Evolutionary conservation across 257 asterid species (phyloP), one percentile per base, ranked within the genome.

Genomic region (Solanum dulcamara): DNA sequence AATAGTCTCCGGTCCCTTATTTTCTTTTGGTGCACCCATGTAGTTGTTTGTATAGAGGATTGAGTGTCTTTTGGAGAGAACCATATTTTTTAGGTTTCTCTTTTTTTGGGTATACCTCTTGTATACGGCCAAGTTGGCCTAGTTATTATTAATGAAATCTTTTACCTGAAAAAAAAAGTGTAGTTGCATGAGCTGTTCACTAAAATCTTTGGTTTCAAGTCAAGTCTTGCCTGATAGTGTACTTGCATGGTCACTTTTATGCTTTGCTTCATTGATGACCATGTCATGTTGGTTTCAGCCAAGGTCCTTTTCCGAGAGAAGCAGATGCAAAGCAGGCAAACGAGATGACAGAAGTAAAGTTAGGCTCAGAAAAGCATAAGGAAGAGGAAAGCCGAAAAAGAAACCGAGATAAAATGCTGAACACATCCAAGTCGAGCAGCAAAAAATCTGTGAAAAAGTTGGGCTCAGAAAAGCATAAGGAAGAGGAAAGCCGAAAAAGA

Each of bases 361-460:
- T 80, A 59, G 84, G 62, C 37, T 59, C 82, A 57, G 87, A 44
- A 6, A 42, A 24, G 35, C 30, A 42, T 11, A n/a, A 84, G 82
- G 87, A 38, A 67, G 85, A 40, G 32, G 50, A 75, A 51, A 88
- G 83, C 68, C 40, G 32, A 38, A 84, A 81, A 81, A 84, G 71
- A 55, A 81, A 81, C 46, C 80, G 28, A 62, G 84, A 86, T 35
- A 81, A 80, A 80, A 83, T 51, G 51, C 83, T 15, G 44, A 60
- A 68, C 66, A 81, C 81, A 81, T 81, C 84, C 12, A 51, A 84
- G 71, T 80, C 88, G 46, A 86, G 74, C 62, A 51, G 81, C 83
- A 46, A 57, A 66, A 85, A 20, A 55, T 55, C 64, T 55, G 64
- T 22, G 30, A 55, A 3, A 14, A 75, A 51, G 28, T 67, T 55